A percentile compares a stretch with the other conserved stretches of the same genome.
Evolutionary conservation across 257 asterid species (phyloP).

Genomic region (Echium plantagineum): DNA sequence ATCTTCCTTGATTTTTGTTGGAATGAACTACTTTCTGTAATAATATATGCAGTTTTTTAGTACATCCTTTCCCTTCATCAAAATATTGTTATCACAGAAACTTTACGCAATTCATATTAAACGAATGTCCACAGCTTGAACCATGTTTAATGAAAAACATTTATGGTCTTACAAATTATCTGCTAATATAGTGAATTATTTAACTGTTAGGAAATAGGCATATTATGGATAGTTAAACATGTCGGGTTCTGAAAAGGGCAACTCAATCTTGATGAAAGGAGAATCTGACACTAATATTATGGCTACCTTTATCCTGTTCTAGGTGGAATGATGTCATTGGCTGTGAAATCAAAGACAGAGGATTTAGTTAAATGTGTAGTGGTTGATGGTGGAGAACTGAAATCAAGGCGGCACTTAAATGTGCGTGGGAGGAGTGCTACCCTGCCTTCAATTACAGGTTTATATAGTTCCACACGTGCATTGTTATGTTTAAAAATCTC

Average conservation of each 20-base stretch:
- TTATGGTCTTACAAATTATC: not conserved
- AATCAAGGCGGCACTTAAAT: slow-evolving; percentile 88
- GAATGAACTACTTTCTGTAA: not conserved
- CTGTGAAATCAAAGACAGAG: slow-evolving; percentile 66
- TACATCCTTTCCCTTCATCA: too few species aligned
- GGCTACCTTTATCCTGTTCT: slow-evolving; percentile 1
- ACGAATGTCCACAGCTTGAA: not conserved
- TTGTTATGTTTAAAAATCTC: slow-evolving; percentile 1
- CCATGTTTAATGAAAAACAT: not conserved
- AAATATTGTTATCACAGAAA: too few species aligned
- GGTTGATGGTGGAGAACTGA: slow-evolving; percentile 92
- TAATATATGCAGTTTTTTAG: too few species aligned
- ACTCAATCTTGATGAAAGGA: not conserved
- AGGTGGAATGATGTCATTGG: slow-evolving; percentile 99
- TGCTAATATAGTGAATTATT: not conserved
- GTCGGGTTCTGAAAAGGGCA: not conserved
- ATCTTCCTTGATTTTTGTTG: not conserved
- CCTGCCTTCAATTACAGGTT: slow-evolving; percentile 96
- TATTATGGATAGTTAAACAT: not conserved
- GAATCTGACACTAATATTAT: not conserved
- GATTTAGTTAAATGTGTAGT: slow-evolving; percentile 71
- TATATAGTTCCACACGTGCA: slow-evolving; percentile 3
- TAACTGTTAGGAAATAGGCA: not conserved
- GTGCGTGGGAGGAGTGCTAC: slow-evolving; percentile 99
- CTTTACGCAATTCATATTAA: too few species aligned